Percentiles rank a stretch among this genome's conserved stretches.
Conservation (phyloP, 164 flowering plant species). For the Vitis amurensis region DNA sequence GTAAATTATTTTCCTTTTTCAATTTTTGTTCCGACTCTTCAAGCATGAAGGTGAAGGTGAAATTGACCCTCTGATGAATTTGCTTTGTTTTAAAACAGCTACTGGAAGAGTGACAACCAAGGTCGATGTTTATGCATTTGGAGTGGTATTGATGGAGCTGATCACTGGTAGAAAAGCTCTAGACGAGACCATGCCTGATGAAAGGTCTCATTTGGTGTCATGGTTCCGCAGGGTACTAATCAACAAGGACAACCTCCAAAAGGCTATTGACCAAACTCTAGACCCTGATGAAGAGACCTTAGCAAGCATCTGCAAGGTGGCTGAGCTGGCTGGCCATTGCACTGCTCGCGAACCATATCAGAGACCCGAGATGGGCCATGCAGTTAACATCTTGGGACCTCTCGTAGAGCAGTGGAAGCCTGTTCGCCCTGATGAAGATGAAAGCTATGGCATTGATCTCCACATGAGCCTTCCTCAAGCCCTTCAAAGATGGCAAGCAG, state of each 20-base stretch:
- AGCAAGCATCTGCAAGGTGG: constrained; percentile 37
- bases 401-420: constrained; percentile 51
- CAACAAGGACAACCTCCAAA: constrained; percentile 37
- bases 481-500: constrained; percentile 55
- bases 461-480: constrained; percentile 62
- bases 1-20: not conserved
- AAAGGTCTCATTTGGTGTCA: constrained; percentile 39
- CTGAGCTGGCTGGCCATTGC: constrained; percentile 50
- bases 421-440: constrained; percentile 26
- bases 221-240: constrained; percentile 43
- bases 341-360: constrained; percentile 47
- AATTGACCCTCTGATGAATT: not conserved
- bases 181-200: constrained; percentile 38
- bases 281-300: constrained; percentile 36
- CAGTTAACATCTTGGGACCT: constrained; percentile 46
- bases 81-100: constrained; percentile 19
- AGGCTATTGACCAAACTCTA: constrained; percentile 31
- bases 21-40: no score
- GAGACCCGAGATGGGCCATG: constrained; percentile 54
- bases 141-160: constrained; percentile 47
- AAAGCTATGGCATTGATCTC: constrained; percentile 34
- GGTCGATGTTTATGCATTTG: constrained; percentile 50
- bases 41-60: not conserved
- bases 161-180: constrained; percentile 47
- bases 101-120: constrained; percentile 53